Base-by-base conservation (phyloP, 257 asterid species). In the Nicotiana tomentosiformis region DNA sequence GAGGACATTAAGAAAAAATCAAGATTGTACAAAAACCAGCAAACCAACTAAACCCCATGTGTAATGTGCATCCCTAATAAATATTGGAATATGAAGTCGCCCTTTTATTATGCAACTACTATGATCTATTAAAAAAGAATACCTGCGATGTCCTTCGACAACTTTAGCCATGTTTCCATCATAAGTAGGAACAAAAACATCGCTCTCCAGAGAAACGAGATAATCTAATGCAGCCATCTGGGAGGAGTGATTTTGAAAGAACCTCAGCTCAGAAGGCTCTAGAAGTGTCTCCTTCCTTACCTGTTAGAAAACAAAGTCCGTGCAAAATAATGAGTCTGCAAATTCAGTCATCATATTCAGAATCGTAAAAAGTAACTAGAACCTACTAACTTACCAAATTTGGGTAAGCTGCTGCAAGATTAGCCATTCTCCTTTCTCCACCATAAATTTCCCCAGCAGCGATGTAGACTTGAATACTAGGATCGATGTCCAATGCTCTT, bases 81-180 rank as follows among this genome's bases (percentile, higher is more conserved):
- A 8, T 26, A 4, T 65, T 46, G 55, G 72, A 12, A 49, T 7
- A 43, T 18, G 55, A 49, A 16, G 56, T 43, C 12, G 23, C 18
- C 11, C 35, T 74, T 23, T 43, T 17, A 16, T 17, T 5, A 33
- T 43, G 80, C 4, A 9, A 43, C 5, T 43, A 15, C 55, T 32
- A 29, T 6, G 12, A 70, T n/a, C 10, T 39, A 81, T 20, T 15
- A 35, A 61, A 69, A 15, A 30, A 33, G 49, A 55, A 53, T 86
- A 86, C 90, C 90, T 87, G 83, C 90, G 90, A 78, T 87, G 88
- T 49, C 90, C 90, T 85, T 87, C 90, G 37, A 87, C 90, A 65
- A 87, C 90, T 80, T 83, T 87, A 35, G 90, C 90, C 90, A 87
- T 87, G 74, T 87, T 87, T 81, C 90, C 90, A 66, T 85, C 90